Base-by-base conservation (phyloP, 495 filamentous ascomycete species). In the Gamarada debralockiae region DNA sequence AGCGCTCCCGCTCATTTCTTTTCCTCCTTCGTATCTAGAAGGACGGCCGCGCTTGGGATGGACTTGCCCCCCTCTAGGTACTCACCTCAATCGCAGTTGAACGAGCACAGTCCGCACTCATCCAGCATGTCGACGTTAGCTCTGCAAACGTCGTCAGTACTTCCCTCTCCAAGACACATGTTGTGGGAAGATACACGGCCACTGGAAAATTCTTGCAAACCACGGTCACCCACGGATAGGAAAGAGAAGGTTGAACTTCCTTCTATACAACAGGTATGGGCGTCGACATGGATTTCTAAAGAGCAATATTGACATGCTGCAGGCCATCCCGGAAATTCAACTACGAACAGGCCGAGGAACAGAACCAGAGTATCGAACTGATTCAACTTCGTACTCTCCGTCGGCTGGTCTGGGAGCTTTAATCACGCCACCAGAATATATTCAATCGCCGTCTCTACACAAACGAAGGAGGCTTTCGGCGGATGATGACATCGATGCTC, bases 221-320 rank as follows among this genome's bases (percentile, higher is more conserved):
- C 53, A 21, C 54, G 56, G 25, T 58, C 51, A 21, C 6, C 22
- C 21, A n/a, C 44, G 12, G 12, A 27, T 9, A 57, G 62, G 18
- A n/a, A 40, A 18, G 66, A 68, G 49, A 61, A 49, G n/a, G 51
- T 71, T 47, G 65, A 66, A 27, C 62, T 77, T 17, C 74, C 74
- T 18, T 65, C 74, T 13, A 74, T 77, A 22, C 64, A 66, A 50
- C 66, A 70, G 65, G 73, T 75, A 68, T 23, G 22, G 1, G 3
- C 18, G 18, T 38, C 13, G 14, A 3, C 13, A 3, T 21, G 3
- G 3, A 21, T 21, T n/a, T 38, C 20, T 2, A 49, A 3, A n/a
- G 8, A 4, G 2, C 70, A 14, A 70, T 72, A 33, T 23, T 23
- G 64, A 65, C 45, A 66, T 67, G 65, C 66, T 70, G 66, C 48